A percentile compares a stretch with the other conserved stretches of the same genome.
Evolutionary conservation across 106 monocot species (phyloP).

Genomic region (Dendrobium chrysotoxum): DNA sequence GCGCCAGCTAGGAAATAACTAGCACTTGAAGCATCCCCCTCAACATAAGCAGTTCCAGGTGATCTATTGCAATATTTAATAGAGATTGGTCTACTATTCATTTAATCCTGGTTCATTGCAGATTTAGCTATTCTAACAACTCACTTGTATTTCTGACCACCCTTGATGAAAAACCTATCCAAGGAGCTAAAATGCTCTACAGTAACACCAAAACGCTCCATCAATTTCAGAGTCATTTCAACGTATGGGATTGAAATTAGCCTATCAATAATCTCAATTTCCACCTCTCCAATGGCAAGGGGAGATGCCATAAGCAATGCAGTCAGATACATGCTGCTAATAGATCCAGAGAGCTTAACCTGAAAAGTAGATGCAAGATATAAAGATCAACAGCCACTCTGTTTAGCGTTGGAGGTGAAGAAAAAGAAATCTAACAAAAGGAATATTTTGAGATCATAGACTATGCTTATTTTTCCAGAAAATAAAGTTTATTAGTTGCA

Average conservation of each 20-base stretch:
- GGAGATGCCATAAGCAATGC: constrained; percentile 99
- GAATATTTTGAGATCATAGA: too few species aligned
- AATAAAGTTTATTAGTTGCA: too few species aligned
- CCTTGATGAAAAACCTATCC: constrained; percentile 81
- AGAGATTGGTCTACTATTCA: not conserved
- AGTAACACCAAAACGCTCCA: constrained; percentile 90
- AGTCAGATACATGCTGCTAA: constrained; percentile 95
- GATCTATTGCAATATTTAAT: constrained; percentile 34
- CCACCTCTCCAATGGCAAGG: constrained; percentile 85
- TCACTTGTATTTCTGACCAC: constrained; percentile 92
- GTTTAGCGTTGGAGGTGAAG: not conserved
- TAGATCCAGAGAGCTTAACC: constrained; percentile 98
- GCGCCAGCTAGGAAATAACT: constrained; percentile 98
- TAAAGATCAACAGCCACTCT: not conserved
- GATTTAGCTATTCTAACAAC: constrained; percentile 7
- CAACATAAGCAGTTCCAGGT: constrained; percentile 86
- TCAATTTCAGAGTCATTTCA: constrained; percentile 96
- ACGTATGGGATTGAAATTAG: constrained; percentile 95
- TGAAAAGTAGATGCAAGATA: constrained; percentile 16
- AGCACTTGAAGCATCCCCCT: constrained; percentile 98
- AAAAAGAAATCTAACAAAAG: not conserved
- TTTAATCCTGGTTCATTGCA: too few species aligned
- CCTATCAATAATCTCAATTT: constrained; percentile 95
- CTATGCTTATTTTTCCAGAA: too few species aligned
- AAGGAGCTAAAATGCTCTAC: constrained; percentile 77